Percentiles rank a stretch among this genome's conserved stretches.
These are phyloP conservation scores for Botrytis porri DNA, from an alignment of 2,329 filamentous ascomycete species.

Conservation along the genomic window DNA sequence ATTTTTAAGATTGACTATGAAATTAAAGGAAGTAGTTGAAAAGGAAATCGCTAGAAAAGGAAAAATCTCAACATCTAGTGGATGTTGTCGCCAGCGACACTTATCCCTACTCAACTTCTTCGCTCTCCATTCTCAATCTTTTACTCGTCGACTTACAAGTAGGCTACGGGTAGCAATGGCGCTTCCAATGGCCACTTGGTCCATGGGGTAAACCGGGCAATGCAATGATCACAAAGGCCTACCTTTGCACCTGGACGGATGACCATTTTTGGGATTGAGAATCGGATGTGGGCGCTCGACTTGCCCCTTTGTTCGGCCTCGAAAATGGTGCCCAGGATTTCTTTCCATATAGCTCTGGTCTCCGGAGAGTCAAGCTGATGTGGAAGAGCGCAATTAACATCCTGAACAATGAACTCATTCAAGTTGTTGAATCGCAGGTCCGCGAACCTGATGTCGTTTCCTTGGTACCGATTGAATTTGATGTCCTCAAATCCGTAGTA, in stretches of 20 bases:
- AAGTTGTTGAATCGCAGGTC: background rate
- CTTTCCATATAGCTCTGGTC: accelerated
- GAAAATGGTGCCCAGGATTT: accelerated
- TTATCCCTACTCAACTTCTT: background rate
- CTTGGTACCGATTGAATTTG: accelerated
- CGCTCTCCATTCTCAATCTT: background rate
- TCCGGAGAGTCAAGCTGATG: background rate
- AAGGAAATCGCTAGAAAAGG: background rate
- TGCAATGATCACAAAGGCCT: background rate
- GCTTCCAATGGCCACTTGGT: background rate
- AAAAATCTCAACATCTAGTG: background rate
- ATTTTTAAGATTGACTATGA: background rate
- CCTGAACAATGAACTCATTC: background rate
- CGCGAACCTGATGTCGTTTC: background rate
- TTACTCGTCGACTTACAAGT: background rate
- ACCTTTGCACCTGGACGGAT: background rate
- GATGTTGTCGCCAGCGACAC: background rate
- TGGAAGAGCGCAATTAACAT: background rate
- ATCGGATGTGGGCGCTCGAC: background rate
- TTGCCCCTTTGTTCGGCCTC: background rate
- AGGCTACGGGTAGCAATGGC: too few relatives aligned
- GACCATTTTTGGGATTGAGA: background rate
- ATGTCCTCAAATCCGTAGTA: background rate
- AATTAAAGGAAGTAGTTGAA: background rate
- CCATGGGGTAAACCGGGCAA: background rate